Evolutionary conservation across 148 eudicot species (phyloP).

Genomic region (Arbutus unedo): DNA sequence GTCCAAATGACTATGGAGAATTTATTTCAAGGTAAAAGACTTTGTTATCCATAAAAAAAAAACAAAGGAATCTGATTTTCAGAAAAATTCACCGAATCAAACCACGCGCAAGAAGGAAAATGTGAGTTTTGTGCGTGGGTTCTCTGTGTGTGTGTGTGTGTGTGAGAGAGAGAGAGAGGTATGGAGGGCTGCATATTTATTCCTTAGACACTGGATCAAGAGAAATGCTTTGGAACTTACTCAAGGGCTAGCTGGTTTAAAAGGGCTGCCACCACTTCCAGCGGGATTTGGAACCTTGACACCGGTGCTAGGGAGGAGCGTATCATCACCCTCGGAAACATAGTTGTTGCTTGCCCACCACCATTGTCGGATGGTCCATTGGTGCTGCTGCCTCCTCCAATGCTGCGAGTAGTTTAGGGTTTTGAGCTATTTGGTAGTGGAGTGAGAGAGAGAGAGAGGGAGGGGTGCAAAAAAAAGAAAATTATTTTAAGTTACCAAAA

Average conservation of each 20-base stretch:
- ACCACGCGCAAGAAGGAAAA: no score
- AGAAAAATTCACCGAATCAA: neutral
- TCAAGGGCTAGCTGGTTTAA: neutral
- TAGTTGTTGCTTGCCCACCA: neutral
- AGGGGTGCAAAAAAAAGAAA: no score
- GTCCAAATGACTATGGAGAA: neutral
- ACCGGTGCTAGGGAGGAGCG: slow-evolving; percentile 14
- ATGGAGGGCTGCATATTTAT: no score
- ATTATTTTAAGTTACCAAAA: no score
- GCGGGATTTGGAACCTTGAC: slow-evolving; percentile 18
- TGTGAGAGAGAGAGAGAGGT: no score
- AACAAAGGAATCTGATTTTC: neutral
- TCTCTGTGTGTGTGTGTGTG: no score
- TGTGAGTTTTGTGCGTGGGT: no score
- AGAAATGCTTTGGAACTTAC: neutral
- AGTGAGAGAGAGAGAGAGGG: no score
- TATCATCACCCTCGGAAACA: slow-evolving; percentile 16
- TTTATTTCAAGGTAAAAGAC: neutral
- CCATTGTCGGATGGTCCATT: no score
- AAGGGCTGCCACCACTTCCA: neutral
- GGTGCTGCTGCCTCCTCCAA: no score
- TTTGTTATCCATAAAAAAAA: neutral
- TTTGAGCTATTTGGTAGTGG: no score
- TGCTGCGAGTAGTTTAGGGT: no score
- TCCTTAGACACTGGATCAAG: neutral